Evolutionary conservation across 495 filamentous ascomycete genomes (phyloP), one percentile per base, ranked within the genome.

Genomic region (Rhypophila decipiens): DNA sequence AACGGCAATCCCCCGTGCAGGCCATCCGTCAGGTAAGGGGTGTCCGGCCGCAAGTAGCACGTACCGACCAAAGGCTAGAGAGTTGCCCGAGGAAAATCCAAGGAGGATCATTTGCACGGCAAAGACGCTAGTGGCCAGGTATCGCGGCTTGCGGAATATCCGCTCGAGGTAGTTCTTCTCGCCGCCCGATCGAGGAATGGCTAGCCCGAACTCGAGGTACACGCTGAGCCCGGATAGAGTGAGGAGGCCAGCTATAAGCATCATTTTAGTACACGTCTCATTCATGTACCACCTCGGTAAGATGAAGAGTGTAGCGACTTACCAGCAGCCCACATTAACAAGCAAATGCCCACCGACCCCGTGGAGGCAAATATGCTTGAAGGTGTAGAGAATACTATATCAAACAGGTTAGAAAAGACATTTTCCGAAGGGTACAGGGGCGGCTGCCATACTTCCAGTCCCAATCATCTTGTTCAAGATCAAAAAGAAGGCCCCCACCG

Each of bases 121-220:
- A 49, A 78, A 80, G 58, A 83, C 74, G 49, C 70, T 75, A 0
- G 78, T 83, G 11, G 76, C 76, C 1, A 86, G 68, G 66, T 80
- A 82, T 27, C 64, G 69, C 8, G 83, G 82, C 36, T 73, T 76
- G 21, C 68, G 70, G 61, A 73, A 83, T 34, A 84, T 74, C 29
- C 73, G 74, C 58, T 86, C 80, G 29, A 85, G 76, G 57, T 84
- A 84, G 56, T 82, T 70, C 52, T 76, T 76, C 44, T 78, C 74
- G 17, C 75, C 75, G 21, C 74, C 73, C 18, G 65, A 72, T 9
- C 64, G 51, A 3, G 74, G 74, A 37, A 75, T 76, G 5, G 72
- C 75, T 22, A 74, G 74, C 27, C 79, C 79, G 59, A 76, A 65
- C 40, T 65, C 62, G 33, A 65, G 55, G 44, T 52, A 63, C 4